phyloP scores from a whole-genome alignment of 1,139 yeast genomes.

The Candida dubliniensis region DNA sequence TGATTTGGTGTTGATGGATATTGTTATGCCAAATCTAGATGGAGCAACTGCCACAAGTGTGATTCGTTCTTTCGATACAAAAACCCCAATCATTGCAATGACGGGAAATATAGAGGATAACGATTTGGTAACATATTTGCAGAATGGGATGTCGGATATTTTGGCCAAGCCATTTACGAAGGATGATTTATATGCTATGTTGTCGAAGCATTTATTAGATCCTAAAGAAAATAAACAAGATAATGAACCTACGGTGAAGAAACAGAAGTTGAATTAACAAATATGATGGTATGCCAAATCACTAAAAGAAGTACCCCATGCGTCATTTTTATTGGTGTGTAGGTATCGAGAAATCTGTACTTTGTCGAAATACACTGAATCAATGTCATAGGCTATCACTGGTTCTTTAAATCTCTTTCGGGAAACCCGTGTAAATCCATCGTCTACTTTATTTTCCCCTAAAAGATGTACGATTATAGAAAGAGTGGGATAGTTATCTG shows the following conservation, averaged over 20 bases:
- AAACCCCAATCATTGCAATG: constrained; percentile 92
- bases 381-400: constrained; percentile 34
- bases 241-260: constrained; percentile 11
- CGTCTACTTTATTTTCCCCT: constrained; percentile 16
- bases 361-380: constrained; percentile 32
- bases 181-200: constrained; percentile 73
- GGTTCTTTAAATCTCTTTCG: constrained; percentile 33
- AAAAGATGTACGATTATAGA: constrained; percentile 39
- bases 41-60: constrained; percentile 92
- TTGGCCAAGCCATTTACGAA: constrained; percentile 90
- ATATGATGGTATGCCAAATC: constrained; percentile 47
- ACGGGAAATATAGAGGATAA: constrained; percentile 84
- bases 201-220: constrained; percentile 61
- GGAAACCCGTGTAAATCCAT: constrained; percentile 34
- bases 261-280: constrained; percentile 10
- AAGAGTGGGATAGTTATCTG: constrained; percentile 39
- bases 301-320: constrained; percentile 56
- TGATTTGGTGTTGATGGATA: constrained; percentile 88
- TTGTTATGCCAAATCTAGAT: constrained; percentile 90
- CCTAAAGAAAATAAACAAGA: constrained; percentile 17
- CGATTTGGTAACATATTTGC: constrained; percentile 76
- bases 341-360: constrained; percentile 20
- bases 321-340: constrained; percentile 24
- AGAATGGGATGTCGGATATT: constrained; percentile 90
- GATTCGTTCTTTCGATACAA: constrained; percentile 77